Evolutionary conservation across 1,139 yeast genomes (phyloP).

Genomic region (Nakaseomyces nivariensis): DNA sequence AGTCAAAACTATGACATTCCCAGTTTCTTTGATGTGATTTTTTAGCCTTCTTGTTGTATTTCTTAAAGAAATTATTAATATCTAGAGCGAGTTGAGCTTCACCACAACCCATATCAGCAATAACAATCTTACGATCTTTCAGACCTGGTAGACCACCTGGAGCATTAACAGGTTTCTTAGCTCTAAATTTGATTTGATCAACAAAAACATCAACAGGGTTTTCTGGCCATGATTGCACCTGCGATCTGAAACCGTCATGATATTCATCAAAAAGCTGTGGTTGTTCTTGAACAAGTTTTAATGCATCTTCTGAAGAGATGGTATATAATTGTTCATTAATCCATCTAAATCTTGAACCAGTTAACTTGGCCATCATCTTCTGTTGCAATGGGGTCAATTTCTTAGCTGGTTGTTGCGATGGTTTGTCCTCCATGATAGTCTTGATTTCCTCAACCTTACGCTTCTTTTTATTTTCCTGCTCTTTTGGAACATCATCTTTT

Average conservation of each 20-base stretch:
- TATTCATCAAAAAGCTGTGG: slow-evolving; percentile 90
- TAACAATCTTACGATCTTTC: slow-evolving; percentile 46
- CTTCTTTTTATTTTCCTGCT: neutral
- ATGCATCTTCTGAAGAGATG: slow-evolving; percentile 66
- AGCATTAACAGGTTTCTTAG: slow-evolving; percentile 65
- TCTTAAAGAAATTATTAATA: slow-evolving; percentile 41
- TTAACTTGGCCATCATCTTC: slow-evolving; percentile 87
- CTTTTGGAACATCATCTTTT: slow-evolving; percentile 3
- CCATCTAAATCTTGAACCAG: slow-evolving; percentile 96
- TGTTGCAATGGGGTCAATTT: slow-evolving; percentile 85
- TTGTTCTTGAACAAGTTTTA: slow-evolving; percentile 61
- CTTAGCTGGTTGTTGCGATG: slow-evolving; percentile 5
- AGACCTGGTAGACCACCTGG: slow-evolving; percentile 91
- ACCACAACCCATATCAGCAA: slow-evolving; percentile 99
- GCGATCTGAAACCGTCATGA: slow-evolving; percentile 89
- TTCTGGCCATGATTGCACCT: slow-evolving; percentile 95
- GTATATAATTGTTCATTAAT: slow-evolving; percentile 93
- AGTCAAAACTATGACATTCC: slow-evolving; percentile 78
- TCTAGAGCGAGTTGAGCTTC: slow-evolving; percentile 81
- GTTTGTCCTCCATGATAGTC: neutral
- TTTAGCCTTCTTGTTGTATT: slow-evolving; percentile 30
- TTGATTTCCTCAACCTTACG: slow-evolving; percentile 3
- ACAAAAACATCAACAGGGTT: slow-evolving; percentile 91
- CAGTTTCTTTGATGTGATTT: slow-evolving; percentile 36
- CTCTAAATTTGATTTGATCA: slow-evolving; percentile 52